Evolutionary conservation across 306 rosid genomes (phyloP).

Genomic region (Pueraria montana): DNA sequence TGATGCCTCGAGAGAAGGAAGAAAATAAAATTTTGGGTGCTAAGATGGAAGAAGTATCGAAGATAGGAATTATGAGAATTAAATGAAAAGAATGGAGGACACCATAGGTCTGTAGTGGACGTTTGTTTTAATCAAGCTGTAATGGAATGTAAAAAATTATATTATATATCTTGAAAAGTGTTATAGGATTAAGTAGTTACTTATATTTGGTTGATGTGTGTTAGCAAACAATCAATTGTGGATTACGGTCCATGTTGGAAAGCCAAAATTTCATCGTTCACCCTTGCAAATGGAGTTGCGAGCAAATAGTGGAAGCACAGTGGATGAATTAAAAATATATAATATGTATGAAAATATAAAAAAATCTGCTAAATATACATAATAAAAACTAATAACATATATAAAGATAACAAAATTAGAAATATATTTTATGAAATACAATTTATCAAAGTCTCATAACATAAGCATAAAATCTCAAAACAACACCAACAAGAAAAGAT

Average conservation of each 20-base stretch:
- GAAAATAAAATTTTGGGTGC: neutral
- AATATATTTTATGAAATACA: neutral
- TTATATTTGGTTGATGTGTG: neutral
- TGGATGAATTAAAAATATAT: neutral
- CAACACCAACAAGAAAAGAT: too few relatives aligned
- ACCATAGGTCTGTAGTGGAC: neutral
- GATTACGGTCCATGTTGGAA: neutral
- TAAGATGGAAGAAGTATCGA: neutral
- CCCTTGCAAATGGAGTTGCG: too few relatives aligned
- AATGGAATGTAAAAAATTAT: neutral
- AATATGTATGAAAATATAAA: neutral
- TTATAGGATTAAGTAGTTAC: neutral
- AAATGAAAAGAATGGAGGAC: slow-evolving; percentile 20
- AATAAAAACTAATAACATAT: neutral
- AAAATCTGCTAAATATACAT: too few relatives aligned
- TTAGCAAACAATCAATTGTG: neutral
- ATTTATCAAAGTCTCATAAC: neutral
- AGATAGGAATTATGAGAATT: neutral
- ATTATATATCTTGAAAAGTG: neutral
- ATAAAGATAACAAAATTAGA: neutral
- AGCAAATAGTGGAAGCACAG: too few relatives aligned
- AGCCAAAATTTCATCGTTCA: neutral
- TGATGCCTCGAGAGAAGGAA: neutral
- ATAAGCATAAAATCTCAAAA: too few relatives aligned
- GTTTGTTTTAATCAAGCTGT: neutral